Evolutionary conservation across 352 stramenopile species (phyloP), one percentile per base, ranked within the genome.

Genomic region (Phytophthora nicotianae): DNA sequence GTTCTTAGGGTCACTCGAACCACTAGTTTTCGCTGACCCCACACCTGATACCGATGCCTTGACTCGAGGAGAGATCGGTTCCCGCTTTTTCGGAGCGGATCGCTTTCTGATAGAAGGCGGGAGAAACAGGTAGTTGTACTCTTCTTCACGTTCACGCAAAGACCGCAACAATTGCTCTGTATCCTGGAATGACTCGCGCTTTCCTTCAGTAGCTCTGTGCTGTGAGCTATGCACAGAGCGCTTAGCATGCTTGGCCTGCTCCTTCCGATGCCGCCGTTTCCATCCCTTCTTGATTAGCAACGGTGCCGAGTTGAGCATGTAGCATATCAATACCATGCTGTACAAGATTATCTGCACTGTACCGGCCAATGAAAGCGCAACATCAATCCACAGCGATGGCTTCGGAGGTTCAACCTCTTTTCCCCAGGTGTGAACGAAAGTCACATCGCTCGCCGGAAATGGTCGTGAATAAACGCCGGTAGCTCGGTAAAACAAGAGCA

Each of bases 201-300:
- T 76, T 1, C 49, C 35, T 55, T 86, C 68, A 0, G 24, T 46
- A 2, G 21, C 20, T 35, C 51, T 42, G 14, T 68, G 65, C 16
- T 82, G 74, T 0, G 58, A 32, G 43, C 63, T 79, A 53, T 53
- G 14, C 1, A 76, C 78, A 1, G 54, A 79, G 9, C 68, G 62
- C 70, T 89, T 86, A 5, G 77, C 87, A 20, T 58, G 50, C 17
- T 62, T 67, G 9, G 70, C 62, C 61, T 80, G 64, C 20, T 87
- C 61, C 4, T 56, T 50, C 13, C 76, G 71, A 53, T 80, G 79
- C 21, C 78, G 78, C 2, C 76, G 75, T 50, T 88, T 90, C 76
- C 81, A 87, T 3, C 79, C 77, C 56, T 89, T 86, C 56, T 89
- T 88, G 19, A 92, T 81, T 5, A 89, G 35, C 19, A 90, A 48